Evolutionary conservation across 2,329 filamentous ascomycete genomes (phyloP), one percentile per base, ranked within the genome.

Genomic region (Verticillium alfalfae): DNA sequence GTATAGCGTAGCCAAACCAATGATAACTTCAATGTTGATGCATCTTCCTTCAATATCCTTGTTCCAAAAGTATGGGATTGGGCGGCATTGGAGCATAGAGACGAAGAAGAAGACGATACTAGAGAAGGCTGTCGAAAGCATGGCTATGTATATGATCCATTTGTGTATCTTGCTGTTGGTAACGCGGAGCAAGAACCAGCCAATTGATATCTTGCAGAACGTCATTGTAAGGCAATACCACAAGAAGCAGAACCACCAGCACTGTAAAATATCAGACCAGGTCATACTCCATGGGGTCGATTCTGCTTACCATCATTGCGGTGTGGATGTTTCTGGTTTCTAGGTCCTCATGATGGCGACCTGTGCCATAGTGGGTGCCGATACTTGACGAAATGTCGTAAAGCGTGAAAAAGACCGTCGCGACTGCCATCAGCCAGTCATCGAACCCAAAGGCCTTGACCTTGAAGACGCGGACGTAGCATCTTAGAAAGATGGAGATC

Each of bases 1-100:
- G 69, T 84, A 84, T 2, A 81, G 69, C 61, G 83, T 83, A 5
- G 79, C 81, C 37, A 86, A 75, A n/a, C 72, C 77, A 59, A 83
- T 80, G 34, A 88, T 78, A 60, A 81, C 73, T 2, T 77, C 72
- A 6, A 72, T 65, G 34, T 71, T 64, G 31, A 81, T 67, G 64
- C 79, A 81, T 5, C 45, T 66, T 3, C 78, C 76, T 0, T 63
- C 55, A 16, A 70, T 67, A 13, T 66, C 57, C 59, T 71, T 71
- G 67, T 77, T 66, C 78, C 78, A 79, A 67, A 77, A 80, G 61
- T 67, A 76, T 9, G 71, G 72, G 18, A 79, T 69, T 0, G 77
- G 77, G 3, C 65, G 61, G 66, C 77, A 79, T 62, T 79, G 76
- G 56, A 79, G 73, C 36, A 78, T 65, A 5, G 72, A 73, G 60